Conservation (phyloP, 768 basidiomycete species). For the Pulveroboletus sp. region DNA sequence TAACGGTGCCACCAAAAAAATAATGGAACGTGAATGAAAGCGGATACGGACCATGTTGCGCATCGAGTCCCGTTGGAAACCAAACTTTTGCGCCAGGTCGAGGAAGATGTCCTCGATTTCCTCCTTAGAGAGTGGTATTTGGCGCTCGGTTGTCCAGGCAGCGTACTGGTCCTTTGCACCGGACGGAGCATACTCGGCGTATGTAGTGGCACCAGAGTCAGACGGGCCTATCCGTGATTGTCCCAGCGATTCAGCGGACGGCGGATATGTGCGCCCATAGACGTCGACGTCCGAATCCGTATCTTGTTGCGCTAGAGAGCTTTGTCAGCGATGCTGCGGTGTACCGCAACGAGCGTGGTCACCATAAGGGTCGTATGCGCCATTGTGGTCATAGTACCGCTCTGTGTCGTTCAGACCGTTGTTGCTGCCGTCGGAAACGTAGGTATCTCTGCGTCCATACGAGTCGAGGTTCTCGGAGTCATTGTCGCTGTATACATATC, state of each 20-base stretch:
- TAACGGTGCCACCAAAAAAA: slow-evolving; percentile 7
- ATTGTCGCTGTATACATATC: slow-evolving; percentile 65
- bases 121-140: slow-evolving; percentile 97
- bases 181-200: slow-evolving; percentile 55
- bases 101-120: slow-evolving; percentile 99
- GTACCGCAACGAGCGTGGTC: slow-evolving; percentile 17
- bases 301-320: slow-evolving; percentile 60
- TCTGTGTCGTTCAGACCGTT: slow-evolving; percentile 41
- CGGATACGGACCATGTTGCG: slow-evolving; percentile 81
- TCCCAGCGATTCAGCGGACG: slow-evolving; percentile 71
- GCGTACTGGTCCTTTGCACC: slow-evolving; percentile 83
- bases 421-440: slow-evolving; percentile 67
- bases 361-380: slow-evolving; percentile 65
- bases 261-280: slow-evolving; percentile 65
- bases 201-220: slow-evolving; percentile 68
- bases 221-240: slow-evolving; percentile 57
- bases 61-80: slow-evolving; percentile 94
- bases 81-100: slow-evolving; percentile 97
- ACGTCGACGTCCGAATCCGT: slow-evolving; percentile 80
- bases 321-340: slow-evolving; percentile 9
- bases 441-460: slow-evolving; percentile 63
- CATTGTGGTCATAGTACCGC: slow-evolving; percentile 61
- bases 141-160: slow-evolving; percentile 88
- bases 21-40: slow-evolving; percentile 15
- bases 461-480: slow-evolving; percentile 67